Percentiles rank a stretch among this genome's conserved stretches.
Conservation (phyloP, 768 basidiomycete genomes). For the Ramaria sp. region DNA sequence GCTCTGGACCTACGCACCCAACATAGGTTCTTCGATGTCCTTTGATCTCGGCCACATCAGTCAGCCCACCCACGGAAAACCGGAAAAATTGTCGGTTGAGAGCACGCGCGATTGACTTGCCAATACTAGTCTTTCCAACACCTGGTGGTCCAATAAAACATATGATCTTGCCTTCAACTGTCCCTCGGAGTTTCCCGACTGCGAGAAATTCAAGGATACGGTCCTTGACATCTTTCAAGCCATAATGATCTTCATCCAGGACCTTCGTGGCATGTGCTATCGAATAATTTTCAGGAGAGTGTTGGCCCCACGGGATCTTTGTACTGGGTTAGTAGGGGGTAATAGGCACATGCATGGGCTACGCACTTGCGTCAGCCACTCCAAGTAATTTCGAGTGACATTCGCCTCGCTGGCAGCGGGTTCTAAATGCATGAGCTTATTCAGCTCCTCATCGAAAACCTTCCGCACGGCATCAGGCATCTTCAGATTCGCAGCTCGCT, state of each 20-base stretch:
- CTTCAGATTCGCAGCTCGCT: conserved; percentile 66
- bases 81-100: conserved; percentile 89
- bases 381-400: conserved; percentile 89
- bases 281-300: conserved; percentile 88
- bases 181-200: conserved; percentile 88
- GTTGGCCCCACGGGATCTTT: conserved; percentile 95
- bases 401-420: conserved; percentile 89
- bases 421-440: conserved; percentile 81
- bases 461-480: conserved; percentile 88
- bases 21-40: conserved; percentile 97
- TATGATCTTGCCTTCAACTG: conserved; percentile 94
- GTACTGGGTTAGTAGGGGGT: conserved; percentile 18
- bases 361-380: conserved; percentile 76
- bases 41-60: conserved; percentile 98
- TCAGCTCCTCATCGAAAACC: conserved; percentile 93
- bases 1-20: conserved; percentile 37
- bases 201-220: conserved; percentile 94
- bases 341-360: background rate
- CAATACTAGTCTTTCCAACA: conserved; percentile 95
- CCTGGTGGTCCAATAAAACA: conserved; percentile 95
- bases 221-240: conserved; percentile 83
- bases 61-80: conserved; percentile 92
- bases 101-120: conserved; percentile 89
- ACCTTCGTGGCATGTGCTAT: conserved; percentile 73
- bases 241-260: conserved; percentile 93